Evolutionary conservation across 352 stramenopile species (phyloP), one percentile per base, ranked within the genome.

Genomic region (Phytophthora pluvialis): DNA sequence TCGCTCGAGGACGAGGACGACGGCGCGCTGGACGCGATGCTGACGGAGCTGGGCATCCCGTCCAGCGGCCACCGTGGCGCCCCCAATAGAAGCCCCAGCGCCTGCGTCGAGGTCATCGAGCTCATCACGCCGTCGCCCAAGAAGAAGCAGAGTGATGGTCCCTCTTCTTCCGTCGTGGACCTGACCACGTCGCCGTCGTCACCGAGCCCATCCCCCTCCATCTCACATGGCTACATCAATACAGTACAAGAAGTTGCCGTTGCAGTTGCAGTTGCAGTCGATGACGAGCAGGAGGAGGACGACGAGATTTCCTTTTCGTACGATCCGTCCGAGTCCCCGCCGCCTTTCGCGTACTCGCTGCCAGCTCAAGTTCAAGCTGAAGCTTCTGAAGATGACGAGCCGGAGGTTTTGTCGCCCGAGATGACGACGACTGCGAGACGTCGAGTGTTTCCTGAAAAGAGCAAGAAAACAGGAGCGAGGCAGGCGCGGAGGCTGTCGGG

Each of bases 111-210:
- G 35, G 64, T 86, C 15, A 86, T 86, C 32, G 74, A 86, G 49
- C 69, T 86, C 26, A 65, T 77, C 9, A 78, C 77, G 13, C 77
- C 77, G 12, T 75, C 76, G 8, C 71, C 39, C 57, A 45, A 59
- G 15, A 49, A 61, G 39, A 59, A 54, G 6, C 58, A 60, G 46
- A 70, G 45, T 52, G 40, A 62, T 49, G 40, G 38, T 57, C 57
- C 15, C 12, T 40, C 26, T 25, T 45, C 39, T 1, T 21, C 21
- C 21, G 40, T 87, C 38, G 81, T 90, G 5, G 72, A 88, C 51
- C 53, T 91, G 54, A 79, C 78, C 44, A 78, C 49, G 18, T 70
- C 68, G 15, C 63, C 61, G 3, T 59, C 65, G n/a, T 67, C 50
- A 45, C 40, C 47, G 12, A 21, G 3, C 5, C 25, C 32, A 54